A percentile compares a stretch with the other conserved stretches of the same genome.
phyloP scores from a whole-genome alignment of 1,284 basidiomycete species.

The Malassezia cuniculi region DNA sequence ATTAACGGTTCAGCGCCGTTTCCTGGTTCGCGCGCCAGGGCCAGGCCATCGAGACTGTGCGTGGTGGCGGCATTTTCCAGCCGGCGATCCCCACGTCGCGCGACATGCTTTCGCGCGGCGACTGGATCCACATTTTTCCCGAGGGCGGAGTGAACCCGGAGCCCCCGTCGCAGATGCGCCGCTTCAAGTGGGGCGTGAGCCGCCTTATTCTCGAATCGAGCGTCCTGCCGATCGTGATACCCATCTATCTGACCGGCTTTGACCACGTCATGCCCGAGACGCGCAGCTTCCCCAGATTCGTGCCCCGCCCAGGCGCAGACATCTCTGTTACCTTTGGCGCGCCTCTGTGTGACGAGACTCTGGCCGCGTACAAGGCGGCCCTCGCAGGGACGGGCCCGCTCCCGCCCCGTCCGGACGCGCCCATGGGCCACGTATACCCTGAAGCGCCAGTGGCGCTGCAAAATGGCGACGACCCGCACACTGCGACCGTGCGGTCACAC shows the following conservation, averaged over 20 bases:
- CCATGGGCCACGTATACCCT: constrained; percentile 1
- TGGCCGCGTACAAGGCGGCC: neutral
- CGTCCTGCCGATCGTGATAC: constrained; percentile 61
- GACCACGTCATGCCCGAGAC: constrained; percentile 42
- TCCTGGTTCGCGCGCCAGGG: constrained; percentile 66
- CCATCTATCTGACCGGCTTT: constrained; percentile 70
- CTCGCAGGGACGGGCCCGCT: neutral
- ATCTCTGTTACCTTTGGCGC: constrained; percentile 33
- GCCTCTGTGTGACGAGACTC: constrained; percentile 13
- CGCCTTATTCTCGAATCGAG: constrained; percentile 46
- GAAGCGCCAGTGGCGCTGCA: neutral
- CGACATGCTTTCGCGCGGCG: constrained; percentile 61
- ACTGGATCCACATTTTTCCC: constrained; percentile 88
- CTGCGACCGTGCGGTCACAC: constrained; percentile 11
- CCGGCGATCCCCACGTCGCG: constrained; percentile 71
- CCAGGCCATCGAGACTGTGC: constrained; percentile 83
- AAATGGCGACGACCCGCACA: constrained; percentile 2
- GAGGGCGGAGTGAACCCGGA: constrained; percentile 77
- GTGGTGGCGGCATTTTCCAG: constrained; percentile 81
- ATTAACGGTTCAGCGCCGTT: neutral
- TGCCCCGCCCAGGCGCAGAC: constrained; percentile 28
- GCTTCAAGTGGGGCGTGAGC: constrained; percentile 94
- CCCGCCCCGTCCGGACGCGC: neutral
- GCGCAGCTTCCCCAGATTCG: constrained; percentile 23
- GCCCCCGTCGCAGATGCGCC: constrained; percentile 52